Evolutionary conservation across 2,329 filamentous ascomycete genomes (phyloP), one percentile per base, ranked within the genome.

Genomic region (Magnaporthiopsis incrustans): DNA sequence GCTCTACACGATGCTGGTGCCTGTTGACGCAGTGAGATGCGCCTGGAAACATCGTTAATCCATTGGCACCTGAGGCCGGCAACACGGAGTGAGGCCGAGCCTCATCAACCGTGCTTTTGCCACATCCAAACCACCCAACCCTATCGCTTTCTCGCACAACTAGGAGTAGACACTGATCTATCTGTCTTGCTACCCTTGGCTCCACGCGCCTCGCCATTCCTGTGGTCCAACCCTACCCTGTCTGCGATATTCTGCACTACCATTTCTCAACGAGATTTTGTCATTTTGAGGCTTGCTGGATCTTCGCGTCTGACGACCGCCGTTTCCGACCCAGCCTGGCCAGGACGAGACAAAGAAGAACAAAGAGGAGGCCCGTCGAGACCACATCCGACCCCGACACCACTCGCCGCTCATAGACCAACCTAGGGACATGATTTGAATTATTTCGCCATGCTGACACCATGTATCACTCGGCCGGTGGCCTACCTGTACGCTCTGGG

Each of bases 401-500:
- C 35, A 38, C 35, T 2, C 35, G 12, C 12, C 12, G 11, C 32
- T 38, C 35, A 38, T 18, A 50, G 22, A n/a, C 8, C 38, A 50
- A 50, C 12, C 18, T 6, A n/a, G 18, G 44, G 44, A 50, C 22
- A 50, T 50, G 44, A 14, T n/a, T n/a, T 50, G 26, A 61, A 53
- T 4, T 12, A 27, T 22, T 56, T 25, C 56, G 69, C 12, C 44
- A 79, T 79, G 77, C 65, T 79, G 26, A 75, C 72, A 0, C 77
- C 78, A 27, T 35, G 60, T 1, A 71, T 74, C 30, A 71, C 74
- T 26, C 74, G 69, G 30, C 70, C 71, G 7, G 67, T 69, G 18
- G 65, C 65, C 26, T 77, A 72, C 53, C 71, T 81, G 27, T 82
- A 82, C 62, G 79, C 82, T 1, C 73, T 80, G n/a, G 82, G 83